phyloP scores from a whole-genome alignment of 1,284 basidiomycete genomes.

The Schizophyllum commune region DNA sequence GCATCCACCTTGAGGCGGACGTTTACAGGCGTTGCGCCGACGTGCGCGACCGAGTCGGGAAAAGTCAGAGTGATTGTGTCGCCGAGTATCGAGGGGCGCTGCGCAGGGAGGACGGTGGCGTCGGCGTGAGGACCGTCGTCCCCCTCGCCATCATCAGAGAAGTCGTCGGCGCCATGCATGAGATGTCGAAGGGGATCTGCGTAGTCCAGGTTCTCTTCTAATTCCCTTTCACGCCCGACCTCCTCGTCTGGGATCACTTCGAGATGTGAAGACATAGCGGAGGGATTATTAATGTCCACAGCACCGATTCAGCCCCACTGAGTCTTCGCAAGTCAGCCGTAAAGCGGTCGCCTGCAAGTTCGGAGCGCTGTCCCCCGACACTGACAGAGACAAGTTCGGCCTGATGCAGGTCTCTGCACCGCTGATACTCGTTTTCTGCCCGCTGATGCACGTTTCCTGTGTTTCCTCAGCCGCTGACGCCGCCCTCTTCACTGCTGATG shows the following conservation, averaged over 20 bases:
- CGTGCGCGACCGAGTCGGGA: constrained; percentile 10
- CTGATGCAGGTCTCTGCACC: too few species aligned
- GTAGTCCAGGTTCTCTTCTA: constrained; percentile 47
- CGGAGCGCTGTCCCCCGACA: too few species aligned
- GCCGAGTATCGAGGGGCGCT: constrained; percentile 44
- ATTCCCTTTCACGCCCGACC: not conserved
- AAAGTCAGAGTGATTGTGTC: constrained; percentile 43
- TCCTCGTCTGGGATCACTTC: not conserved
- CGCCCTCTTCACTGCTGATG: not conserved
- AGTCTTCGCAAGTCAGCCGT: too few species aligned
- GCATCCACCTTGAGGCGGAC: constrained; percentile 64
- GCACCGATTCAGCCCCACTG: too few species aligned
- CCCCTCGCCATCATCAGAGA: constrained; percentile 15
- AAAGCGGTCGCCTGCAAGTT: too few species aligned
- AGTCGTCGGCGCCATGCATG: constrained; percentile 28
- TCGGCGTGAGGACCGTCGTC: constrained; percentile 15
- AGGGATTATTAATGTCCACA: too few species aligned
- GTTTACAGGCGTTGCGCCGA: constrained; percentile 23
- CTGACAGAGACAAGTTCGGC: too few species aligned
- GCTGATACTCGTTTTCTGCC: too few species aligned
- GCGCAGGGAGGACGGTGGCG: constrained; percentile 41
- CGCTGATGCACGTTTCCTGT: too few species aligned
- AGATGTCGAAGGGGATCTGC: constrained; percentile 61
- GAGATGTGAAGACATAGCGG: not conserved
- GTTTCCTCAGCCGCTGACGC: too few species aligned